Evolutionary conservation across 2,329 filamentous ascomycete species (phyloP).

Genomic region (Triangularia verruculosa): DNA sequence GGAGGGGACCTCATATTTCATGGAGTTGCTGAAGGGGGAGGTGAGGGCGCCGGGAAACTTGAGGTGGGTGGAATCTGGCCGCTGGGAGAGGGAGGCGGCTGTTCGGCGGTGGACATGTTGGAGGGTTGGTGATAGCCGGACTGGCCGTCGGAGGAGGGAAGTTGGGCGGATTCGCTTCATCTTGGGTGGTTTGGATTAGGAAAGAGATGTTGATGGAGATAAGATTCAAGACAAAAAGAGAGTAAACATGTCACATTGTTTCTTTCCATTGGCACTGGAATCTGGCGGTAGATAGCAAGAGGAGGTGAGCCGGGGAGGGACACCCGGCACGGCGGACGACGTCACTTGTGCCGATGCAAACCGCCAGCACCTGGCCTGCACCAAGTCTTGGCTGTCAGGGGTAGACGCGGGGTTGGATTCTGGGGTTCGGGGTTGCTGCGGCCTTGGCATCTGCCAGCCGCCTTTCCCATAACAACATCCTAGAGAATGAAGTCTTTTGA

Average conservation of each 20-base stretch:
- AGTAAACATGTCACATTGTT: neutral
- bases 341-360: constrained; percentile 2
- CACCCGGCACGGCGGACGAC: neutral
- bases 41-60: constrained; percentile 95
- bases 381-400: constrained; percentile 1
- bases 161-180: constrained; percentile 25
- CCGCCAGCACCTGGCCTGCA: neutral
- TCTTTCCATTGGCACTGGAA: neutral
- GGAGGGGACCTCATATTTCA: constrained; percentile 74
- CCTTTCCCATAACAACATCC: too few relatives aligned
- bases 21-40: constrained; percentile 80
- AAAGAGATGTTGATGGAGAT: neutral
- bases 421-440: neutral
- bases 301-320: neutral
- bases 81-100: constrained; percentile 49
- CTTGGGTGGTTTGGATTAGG: neutral
- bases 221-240: neutral
- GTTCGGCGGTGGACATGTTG: neutral
- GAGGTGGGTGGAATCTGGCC: constrained; percentile 53
- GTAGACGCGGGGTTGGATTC: neutral
- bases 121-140: neutral
- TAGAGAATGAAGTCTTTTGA: too few relatives aligned
- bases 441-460: neutral
- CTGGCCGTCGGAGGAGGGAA: constrained; percentile 20
- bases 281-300: neutral